These are phyloP conservation scores for Suillus hirtellus DNA, from an alignment of 768 basidiomycete genomes.

Conservation along the genomic window DNA sequence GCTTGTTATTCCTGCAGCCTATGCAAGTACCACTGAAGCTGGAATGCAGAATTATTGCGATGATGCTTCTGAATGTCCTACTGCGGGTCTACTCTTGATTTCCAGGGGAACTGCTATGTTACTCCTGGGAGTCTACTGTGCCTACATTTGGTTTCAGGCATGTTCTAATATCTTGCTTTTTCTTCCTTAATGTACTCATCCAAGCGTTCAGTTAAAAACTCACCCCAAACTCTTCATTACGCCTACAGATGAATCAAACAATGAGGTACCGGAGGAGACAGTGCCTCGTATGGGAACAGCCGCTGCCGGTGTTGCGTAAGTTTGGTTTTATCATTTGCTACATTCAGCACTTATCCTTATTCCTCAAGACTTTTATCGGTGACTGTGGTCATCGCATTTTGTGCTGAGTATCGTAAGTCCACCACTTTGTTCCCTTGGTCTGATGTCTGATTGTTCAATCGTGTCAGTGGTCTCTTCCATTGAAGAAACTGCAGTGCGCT, in stretches of 20 bases:
- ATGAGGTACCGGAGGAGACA: conserved; percentile 21
- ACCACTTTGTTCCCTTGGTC: neutral
- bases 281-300: conserved; percentile 64
- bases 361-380: conserved; percentile 61
- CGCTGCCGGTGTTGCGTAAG: conserved; percentile 59
- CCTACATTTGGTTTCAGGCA: conserved; percentile 78
- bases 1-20: conserved; percentile 90
- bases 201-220: conserved; percentile 58
- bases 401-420: conserved; percentile 79
- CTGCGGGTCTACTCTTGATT: conserved; percentile 64
- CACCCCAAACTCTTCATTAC: conserved; percentile 61
- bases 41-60: conserved; percentile 5
- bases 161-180: conserved; percentile 15
- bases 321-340: neutral
- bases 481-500: conserved; percentile 84
- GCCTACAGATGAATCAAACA: conserved; percentile 29
- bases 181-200: conserved; percentile 9
- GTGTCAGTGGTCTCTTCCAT: conserved; percentile 82
- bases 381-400: conserved; percentile 83
- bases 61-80: conserved; percentile 16
- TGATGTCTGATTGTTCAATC: neutral
- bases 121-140: conserved; percentile 70
- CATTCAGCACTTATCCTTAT: conserved; percentile 1
- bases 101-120: conserved; percentile 81
- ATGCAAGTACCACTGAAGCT: conserved; percentile 47